Evolutionary conservation across 2,329 filamentous ascomycete species (phyloP), one percentile per base, ranked within the genome.

Genomic region (Ambrosiella beaveri): DNA sequence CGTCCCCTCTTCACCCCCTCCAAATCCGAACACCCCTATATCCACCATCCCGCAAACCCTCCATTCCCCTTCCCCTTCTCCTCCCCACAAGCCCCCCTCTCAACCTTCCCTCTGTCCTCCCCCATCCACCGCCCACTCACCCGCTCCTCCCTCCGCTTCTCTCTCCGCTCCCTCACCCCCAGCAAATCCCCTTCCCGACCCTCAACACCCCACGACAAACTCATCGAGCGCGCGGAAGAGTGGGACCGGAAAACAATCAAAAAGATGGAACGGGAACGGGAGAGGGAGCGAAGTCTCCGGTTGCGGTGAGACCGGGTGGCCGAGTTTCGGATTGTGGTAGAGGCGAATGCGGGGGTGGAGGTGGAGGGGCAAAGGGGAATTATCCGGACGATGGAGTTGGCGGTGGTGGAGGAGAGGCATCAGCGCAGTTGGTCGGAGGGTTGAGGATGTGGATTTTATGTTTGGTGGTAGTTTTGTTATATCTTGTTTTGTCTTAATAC

Each of bases 221-320:
- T 4, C n/a, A 36, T 44, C 37, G 44, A 47, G n/a, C n/a, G 44
- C 44, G 41, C 37, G 9, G 27, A 53, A 35, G n/a, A 53, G 15
- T 53, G 12, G 37, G 12, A 53, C 3, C 13, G 37, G 27, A 27
- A 36, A 5, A 53, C n/a, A 37, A 13, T 13, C 13, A 13, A 9
- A 9, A 7, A 17, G 12, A 11, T 12, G 17, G n/a, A 27, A 17
- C n/a, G 17, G 47, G 17, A 57, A 38, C 35, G 19, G 37, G 35
- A 57, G 27, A 27, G 19, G 37, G 35, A 50, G 7, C 17, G 13
- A 1, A 35, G 55, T 49, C 50, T 49, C 12, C 40, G 52, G 15
- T 35, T 59, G 19, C 47, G 49, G 12, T 59, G 58, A 54, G 58
- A 59, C 17, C 15, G 49, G 7, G 36, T 59, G 15, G 58, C 58